phyloP scores from a whole-genome alignment of 1,139 yeast genomes.

The Suhomyces coccinellae region DNA sequence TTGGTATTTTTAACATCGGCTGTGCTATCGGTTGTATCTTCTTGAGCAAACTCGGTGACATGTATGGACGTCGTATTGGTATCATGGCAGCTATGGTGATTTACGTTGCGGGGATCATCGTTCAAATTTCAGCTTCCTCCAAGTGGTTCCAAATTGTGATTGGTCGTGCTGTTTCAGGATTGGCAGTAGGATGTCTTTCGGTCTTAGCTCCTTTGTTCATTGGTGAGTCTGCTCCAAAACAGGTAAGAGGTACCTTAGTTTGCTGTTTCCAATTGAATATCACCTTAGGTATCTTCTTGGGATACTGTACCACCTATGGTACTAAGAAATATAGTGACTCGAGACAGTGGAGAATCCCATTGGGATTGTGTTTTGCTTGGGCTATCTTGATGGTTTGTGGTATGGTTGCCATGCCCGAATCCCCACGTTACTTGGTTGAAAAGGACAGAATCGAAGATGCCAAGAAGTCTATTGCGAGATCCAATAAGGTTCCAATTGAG shows the following conservation, averaged over 20 bases:
- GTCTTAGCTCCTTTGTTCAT: slow-evolving; percentile 27
- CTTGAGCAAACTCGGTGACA: slow-evolving; percentile 23
- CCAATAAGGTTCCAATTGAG: slow-evolving; percentile 32
- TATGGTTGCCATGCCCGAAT: slow-evolving; percentile 28
- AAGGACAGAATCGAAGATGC: slow-evolving; percentile 36
- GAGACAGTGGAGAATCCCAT: slow-evolving; percentile 21
- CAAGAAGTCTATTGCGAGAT: slow-evolving; percentile 48
- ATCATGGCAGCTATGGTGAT: slow-evolving; percentile 24
- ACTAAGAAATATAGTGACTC: slow-evolving; percentile 19
- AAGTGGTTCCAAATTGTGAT: slow-evolving; percentile 49
- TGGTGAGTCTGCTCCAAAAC: slow-evolving; percentile 27
- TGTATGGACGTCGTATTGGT: slow-evolving; percentile 26
- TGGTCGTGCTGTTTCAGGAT: slow-evolving; percentile 46
- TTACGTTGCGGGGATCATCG: slow-evolving; percentile 25
- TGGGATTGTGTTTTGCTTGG: slow-evolving; percentile 28
- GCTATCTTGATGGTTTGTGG: slow-evolving; percentile 25
- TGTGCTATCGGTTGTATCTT: slow-evolving; percentile 27
- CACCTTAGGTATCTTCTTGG: slow-evolving; percentile 46
- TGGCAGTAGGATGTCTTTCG: slow-evolving; percentile 26
- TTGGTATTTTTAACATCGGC: slow-evolving; percentile 27
- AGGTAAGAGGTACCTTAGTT: slow-evolving; percentile 27
- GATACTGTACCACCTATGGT: slow-evolving; percentile 31
- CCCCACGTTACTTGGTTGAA: slow-evolving; percentile 27
- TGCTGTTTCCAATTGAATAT: slow-evolving; percentile 28
- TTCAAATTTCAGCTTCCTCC: slow-evolving; percentile 22